Evolutionary conservation across 1,284 basidiomycete species (phyloP), one percentile per base, ranked within the genome.

Genomic region (Ceratobasidium sp.): DNA sequence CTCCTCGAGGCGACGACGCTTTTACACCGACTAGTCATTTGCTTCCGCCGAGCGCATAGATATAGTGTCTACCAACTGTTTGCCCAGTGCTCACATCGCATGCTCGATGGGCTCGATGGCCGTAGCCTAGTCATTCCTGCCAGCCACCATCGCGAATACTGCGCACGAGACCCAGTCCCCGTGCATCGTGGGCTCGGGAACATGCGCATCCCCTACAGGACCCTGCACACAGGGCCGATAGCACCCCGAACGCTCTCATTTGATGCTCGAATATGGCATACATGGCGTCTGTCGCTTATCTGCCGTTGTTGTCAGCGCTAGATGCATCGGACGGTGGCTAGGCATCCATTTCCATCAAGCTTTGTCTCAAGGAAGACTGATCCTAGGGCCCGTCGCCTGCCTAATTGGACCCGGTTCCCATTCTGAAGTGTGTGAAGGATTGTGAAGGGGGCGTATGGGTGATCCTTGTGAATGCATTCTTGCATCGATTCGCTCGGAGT

Each of bases 341-440:
- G 60, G n/a, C 52, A 57, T 55, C 64, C 46, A 53, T 18, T 48
- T 65, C 58, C 62, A 65, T 65, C 64, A 69, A 65, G 62, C 62
- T 65, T 65, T 65, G 62, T 65, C 52, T 41, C 21, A 36, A 69
- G 39, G 64, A 69, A 69, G 64, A 34, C 16, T 57, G 50, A 50
- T 28, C 23, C 28, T 39, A 48, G 46, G 64, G 52, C n/a, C n/a
- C 18, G 32, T 18, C 39, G 23, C 62, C 48, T 65, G 45, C 62
- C 62, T 65, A 65, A 65, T 65, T 36, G 30, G 62, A 34, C 21
- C 9, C 1, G 43, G 62, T 65, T 65, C 62, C n/a, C n/a, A 36
- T 39, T 53, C 62, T 52, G 64, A 69, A 69, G 64, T 69, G 52
- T 69, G 64, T 69, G 64, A 69, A 55, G 64, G 52, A 32, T 50